phyloP scores from a whole-genome alignment of 108 stramenopile species.

The Nitzschia putrida region DNA sequence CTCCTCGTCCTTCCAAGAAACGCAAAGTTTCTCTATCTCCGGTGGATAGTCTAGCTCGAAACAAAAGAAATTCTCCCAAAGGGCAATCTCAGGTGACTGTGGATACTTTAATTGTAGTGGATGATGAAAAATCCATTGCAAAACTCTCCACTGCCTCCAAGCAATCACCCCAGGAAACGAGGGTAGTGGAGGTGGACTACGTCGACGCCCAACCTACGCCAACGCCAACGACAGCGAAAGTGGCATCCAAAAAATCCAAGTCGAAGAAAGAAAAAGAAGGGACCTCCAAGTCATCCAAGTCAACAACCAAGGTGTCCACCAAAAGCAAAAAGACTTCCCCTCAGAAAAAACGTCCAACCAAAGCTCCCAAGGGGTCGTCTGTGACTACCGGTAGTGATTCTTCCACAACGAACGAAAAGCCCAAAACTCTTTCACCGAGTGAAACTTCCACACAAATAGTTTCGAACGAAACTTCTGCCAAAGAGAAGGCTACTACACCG shows the following conservation, averaged over 20 bases:
- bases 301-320: not conserved
- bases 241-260: not conserved
- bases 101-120: not conserved
- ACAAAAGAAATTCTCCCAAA: not conserved
- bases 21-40: slow-evolving; percentile 39
- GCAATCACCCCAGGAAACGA: not conserved
- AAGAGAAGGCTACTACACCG: not conserved
- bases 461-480: not conserved
- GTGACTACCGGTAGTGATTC: not conserved
- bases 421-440: not conserved
- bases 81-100: not conserved
- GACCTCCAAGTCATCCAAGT: not conserved
- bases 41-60: slow-evolving; percentile 12
- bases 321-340: not conserved
- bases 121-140: not conserved
- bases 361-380: not conserved
- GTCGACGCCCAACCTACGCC: not conserved
- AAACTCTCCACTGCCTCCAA: not conserved
- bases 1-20: slow-evolving; percentile 7
- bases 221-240: not conserved
- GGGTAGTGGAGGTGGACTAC: not conserved
- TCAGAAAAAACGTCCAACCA: not conserved
- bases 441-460: not conserved
- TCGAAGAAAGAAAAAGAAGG: not conserved
- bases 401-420: not conserved